Percentiles rank a stretch among this genome's conserved stretches.
phyloP scores from a whole-genome alignment of 1,284 basidiomycete genomes.

The Ganoderma boninense region DNA sequence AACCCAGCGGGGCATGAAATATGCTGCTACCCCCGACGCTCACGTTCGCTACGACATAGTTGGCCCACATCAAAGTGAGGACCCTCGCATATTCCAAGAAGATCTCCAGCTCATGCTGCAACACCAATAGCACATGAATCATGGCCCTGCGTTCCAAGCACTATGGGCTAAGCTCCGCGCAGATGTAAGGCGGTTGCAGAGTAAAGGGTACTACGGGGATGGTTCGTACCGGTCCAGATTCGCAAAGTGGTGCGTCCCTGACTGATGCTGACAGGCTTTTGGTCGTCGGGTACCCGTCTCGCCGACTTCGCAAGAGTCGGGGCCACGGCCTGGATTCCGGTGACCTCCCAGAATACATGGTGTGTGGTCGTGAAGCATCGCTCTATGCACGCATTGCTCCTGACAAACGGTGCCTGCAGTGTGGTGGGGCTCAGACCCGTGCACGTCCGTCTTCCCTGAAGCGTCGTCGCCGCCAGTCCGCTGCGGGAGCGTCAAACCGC shows the following conservation, averaged over 20 bases:
- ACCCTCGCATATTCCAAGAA: neutral
- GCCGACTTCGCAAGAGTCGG: slow-evolving; percentile 64
- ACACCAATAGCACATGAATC: slow-evolving; percentile 73
- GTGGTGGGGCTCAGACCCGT: slow-evolving; percentile 80
- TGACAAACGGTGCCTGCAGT: slow-evolving; percentile 51
- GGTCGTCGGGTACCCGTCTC: slow-evolving; percentile 78
- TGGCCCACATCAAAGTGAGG: slow-evolving; percentile 80
- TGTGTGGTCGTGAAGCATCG: slow-evolving; percentile 39
- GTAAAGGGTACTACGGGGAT: slow-evolving; percentile 80
- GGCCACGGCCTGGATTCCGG: slow-evolving; percentile 59
- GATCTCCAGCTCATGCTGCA: neutral
- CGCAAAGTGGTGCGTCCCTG: neutral
- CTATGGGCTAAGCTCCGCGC: slow-evolving; percentile 69
- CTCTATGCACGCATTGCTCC: neutral
- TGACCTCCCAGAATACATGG: slow-evolving; percentile 80
- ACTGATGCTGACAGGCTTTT: slow-evolving; percentile 62
- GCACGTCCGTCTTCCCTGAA: slow-evolving; percentile 57
- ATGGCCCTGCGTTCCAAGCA: slow-evolving; percentile 75
- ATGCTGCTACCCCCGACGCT: neutral
- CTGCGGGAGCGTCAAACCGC: slow-evolving; percentile 56
- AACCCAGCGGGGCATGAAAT: neutral
- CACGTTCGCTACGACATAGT: slow-evolving; percentile 48
- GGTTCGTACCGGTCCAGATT: slow-evolving; percentile 50
- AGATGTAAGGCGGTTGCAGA: slow-evolving; percentile 74
- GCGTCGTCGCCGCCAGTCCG: slow-evolving; percentile 48